phyloP scores from a whole-genome alignment of 2,329 filamentous ascomycete genomes.

The Sclerotinia spermophila region DNA sequence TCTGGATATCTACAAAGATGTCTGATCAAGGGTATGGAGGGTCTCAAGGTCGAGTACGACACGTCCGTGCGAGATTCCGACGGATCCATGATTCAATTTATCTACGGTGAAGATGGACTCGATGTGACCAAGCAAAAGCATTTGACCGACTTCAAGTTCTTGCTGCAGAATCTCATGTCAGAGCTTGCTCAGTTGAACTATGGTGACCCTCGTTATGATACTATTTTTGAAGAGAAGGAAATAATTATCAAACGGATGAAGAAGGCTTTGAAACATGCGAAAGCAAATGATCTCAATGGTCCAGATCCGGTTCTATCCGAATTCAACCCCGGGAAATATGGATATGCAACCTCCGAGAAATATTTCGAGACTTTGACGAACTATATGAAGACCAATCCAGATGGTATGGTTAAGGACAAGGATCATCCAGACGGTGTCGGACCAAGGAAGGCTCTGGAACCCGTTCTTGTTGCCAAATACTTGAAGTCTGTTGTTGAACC shows the following conservation, averaged over 20 bases:
- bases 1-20: conserved; percentile 96
- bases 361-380: conserved; percentile 70
- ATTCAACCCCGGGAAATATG: conserved; percentile 72
- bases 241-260: conserved; percentile 69
- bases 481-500: conserved; percentile 88
- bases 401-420: conserved; percentile 54
- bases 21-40: conserved; percentile 98
- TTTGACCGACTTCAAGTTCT: conserved; percentile 83
- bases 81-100: conserved; percentile 87
- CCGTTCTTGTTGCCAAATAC: conserved; percentile 87
- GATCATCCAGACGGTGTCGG: conserved; percentile 37
- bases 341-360: conserved; percentile 84
- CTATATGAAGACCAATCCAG: conserved; percentile 75
- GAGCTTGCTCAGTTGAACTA: conserved; percentile 74
- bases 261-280: conserved; percentile 70
- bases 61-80: conserved; percentile 92
- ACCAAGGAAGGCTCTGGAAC: conserved; percentile 52
- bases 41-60: conserved; percentile 86
- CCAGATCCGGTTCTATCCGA: conserved; percentile 69
- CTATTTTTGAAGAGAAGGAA: conserved; percentile 62
- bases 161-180: conserved; percentile 80
- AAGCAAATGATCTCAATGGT: conserved; percentile 50
- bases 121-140: conserved; percentile 95
- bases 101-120: conserved; percentile 94
- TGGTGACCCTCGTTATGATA: conserved; percentile 48